A percentile compares a stretch with the other conserved stretches of the same genome.
Conservation (phyloP, 208 protist species). For the Wallacemonas sp. region DNA sequence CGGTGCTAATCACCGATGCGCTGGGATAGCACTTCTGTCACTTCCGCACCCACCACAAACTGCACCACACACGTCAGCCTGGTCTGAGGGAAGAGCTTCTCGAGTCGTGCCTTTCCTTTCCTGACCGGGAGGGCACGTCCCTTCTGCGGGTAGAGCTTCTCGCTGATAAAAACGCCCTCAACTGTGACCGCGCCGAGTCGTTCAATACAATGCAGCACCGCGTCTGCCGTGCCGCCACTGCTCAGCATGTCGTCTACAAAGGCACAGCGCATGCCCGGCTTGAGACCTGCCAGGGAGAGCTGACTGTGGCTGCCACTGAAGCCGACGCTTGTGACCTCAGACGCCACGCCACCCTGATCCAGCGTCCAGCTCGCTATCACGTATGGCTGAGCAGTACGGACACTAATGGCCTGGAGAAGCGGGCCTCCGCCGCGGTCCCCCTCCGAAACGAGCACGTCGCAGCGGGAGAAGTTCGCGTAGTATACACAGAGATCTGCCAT, state of each 20-base stretch:
- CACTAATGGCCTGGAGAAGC: slow-evolving; percentile 31
- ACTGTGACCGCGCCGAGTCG: slow-evolving; percentile 22
- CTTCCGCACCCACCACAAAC: slow-evolving; percentile 27
- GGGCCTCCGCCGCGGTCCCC: slow-evolving; percentile 39
- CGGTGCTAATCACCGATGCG: slow-evolving; percentile 15
- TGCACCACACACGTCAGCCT: slow-evolving; percentile 26
- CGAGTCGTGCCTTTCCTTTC: slow-evolving; percentile 27
- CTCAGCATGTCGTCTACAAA: slow-evolving; percentile 52
- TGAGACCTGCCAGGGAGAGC: slow-evolving; percentile 26
- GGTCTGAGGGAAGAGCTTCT: slow-evolving; percentile 20
- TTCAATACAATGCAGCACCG: slow-evolving; percentile 26
- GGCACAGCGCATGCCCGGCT: slow-evolving; percentile 23
- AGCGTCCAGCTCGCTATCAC: slow-evolving; percentile 35
- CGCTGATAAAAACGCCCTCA: slow-evolving; percentile 28
- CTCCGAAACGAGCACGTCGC: slow-evolving; percentile 42
- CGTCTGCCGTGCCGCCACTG: slow-evolving; percentile 40
- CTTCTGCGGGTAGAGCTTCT: slow-evolving; percentile 34
- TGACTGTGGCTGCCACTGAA: slow-evolving; percentile 34
- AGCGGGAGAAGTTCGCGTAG: slow-evolving; percentile 18
- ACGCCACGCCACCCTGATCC: slow-evolving; percentile 1
- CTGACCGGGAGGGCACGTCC: slow-evolving; percentile 19
- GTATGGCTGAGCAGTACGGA: slow-evolving; percentile 29
- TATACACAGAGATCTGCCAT: slow-evolving; percentile 39
- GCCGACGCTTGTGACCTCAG: slow-evolving; percentile 22
- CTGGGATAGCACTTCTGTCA: slow-evolving; percentile 12